Evolutionary conservation across 768 basidiomycete species (phyloP), one percentile per base, ranked within the genome.

Genomic region (Calocera cornea): DNA sequence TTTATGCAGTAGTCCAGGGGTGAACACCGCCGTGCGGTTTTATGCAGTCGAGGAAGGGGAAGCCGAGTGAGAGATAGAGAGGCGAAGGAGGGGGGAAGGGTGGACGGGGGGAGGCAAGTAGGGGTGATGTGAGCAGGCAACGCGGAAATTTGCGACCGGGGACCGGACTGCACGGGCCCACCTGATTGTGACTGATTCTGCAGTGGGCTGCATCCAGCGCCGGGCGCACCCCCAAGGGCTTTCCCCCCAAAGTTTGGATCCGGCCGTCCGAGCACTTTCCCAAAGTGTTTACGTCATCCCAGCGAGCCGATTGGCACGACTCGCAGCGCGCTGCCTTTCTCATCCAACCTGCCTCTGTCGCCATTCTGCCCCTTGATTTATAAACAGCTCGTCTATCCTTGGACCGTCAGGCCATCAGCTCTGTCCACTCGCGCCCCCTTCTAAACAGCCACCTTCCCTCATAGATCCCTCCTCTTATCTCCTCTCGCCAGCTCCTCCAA

Each of bases 361-460:
- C 44, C 16, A 47, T 47, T n/a, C 44, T 24, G 19, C 44, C 16
- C 54, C 54, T 33, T 27, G 54, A 60, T 60, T 60, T 60, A 60
- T 60, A 60, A 60, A 60, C 54, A 60, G 19, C 54, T 33, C 31
- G 31, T 50, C 54, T 60, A 33, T 60, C 54, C 54, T 60, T 60
- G 54, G 54, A 60, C 54, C 54, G 27, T 33, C 24, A 60, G 14
- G 31, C 54, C 54, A 60, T 60, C 54, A 60, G 27, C 24, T 60
- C 54, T 33, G 27, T 60, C 24, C 44, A 47, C 44, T 47, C 44
- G 19, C 14, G 5, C 54, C 14, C 31, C 31, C 54, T 60, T 60
- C 54, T 47, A 47, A 19, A 47, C 44, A 7, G 19, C 44, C 44
- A 7, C 44, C 44, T 19, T 3, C 24, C 44, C 16, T 19, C 44